A percentile compares a stretch with the other conserved stretches of the same genome.
phyloP scores from a whole-genome alignment of 2,329 filamentous ascomycete species.

The Fusarium globosum region DNA sequence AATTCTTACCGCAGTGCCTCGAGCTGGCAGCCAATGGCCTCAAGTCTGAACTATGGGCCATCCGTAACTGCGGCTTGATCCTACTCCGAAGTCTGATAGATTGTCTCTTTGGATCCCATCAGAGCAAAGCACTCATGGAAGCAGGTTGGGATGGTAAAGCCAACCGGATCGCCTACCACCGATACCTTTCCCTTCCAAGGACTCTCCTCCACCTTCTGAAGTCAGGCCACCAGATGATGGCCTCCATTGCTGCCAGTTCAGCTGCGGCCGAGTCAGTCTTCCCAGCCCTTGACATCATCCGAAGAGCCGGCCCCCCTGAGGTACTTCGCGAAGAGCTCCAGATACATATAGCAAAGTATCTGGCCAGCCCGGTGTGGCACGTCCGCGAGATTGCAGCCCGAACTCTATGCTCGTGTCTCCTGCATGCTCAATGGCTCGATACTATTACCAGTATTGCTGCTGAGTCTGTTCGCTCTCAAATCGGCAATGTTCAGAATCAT shows the following conservation, averaged over 20 bases:
- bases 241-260: conserved; percentile 49
- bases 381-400: conserved; percentile 83
- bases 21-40: conserved; percentile 84
- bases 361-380: conserved; percentile 80
- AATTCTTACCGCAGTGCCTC: conserved; percentile 77
- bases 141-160: conserved; percentile 73
- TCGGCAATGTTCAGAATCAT: conserved; percentile 58
- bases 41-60: conserved; percentile 87
- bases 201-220: conserved; percentile 73
- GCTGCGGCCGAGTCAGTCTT: conserved; percentile 77
- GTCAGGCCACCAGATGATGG: conserved; percentile 59
- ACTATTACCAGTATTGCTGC: conserved; percentile 53
- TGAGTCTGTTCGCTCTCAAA: conserved; percentile 40
- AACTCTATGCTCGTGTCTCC: conserved; percentile 73
- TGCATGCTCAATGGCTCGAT: conserved; percentile 62
- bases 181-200: conserved; percentile 72
- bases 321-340: conserved; percentile 66
- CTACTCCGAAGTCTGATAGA: conserved; percentile 88
- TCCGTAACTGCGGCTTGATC: conserved; percentile 92
- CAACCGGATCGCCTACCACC: conserved; percentile 74
- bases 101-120: conserved; percentile 78
- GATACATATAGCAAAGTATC: conserved; percentile 68
- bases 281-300: conserved; percentile 83
- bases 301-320: conserved; percentile 75
- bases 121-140: conserved; percentile 72